Percentiles rank a stretch among this genome's conserved stretches.
phyloP scores from a whole-genome alignment of 2,329 filamentous ascomycete genomes.

The Parastagonospora nodorum region DNA sequence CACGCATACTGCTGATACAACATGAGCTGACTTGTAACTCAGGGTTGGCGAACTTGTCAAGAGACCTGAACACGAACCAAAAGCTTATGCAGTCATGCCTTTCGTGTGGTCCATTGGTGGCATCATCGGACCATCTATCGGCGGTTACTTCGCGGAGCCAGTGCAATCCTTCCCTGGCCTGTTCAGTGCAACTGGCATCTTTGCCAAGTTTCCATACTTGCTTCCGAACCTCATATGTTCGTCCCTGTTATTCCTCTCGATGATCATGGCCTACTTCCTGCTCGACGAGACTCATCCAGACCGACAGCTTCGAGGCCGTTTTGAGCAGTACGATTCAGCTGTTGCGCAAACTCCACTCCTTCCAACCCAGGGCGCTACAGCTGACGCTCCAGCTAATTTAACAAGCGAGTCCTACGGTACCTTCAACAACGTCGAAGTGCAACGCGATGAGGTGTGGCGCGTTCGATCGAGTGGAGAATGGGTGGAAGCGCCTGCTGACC shows the following conservation, averaged over 20 bases:
- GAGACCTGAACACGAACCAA: constrained; percentile 85
- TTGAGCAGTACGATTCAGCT: constrained; percentile 46
- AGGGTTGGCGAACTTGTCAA: constrained; percentile 90
- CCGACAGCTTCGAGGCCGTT: constrained; percentile 63
- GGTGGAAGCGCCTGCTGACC: constrained; percentile 37
- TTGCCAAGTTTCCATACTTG: constrained; percentile 81
- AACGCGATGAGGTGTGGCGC: constrained; percentile 59
- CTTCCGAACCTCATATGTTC: constrained; percentile 89
- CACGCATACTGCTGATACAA: not conserved
- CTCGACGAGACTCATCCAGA: constrained; percentile 90
- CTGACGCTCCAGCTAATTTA: constrained; percentile 73
- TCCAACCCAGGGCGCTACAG: constrained; percentile 73
- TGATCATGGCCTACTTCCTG: constrained; percentile 77
- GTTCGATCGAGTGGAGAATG: constrained; percentile 55
- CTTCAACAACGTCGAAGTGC: constrained; percentile 63
- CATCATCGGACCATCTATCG: constrained; percentile 83
- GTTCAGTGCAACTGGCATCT: constrained; percentile 72
- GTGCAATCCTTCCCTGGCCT: constrained; percentile 71
- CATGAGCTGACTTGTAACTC: constrained; percentile 70
- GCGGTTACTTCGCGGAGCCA: constrained; percentile 83
- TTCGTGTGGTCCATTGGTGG: constrained; percentile 93
- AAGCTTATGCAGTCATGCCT: constrained; percentile 86
- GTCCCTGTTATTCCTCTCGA: constrained; percentile 74
- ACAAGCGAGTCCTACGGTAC: constrained; percentile 81
- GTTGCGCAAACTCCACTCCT: constrained; percentile 74